Conservation (phyloP, 2,329 filamentous ascomycete genomes). For the Penicillium sp. region DNA sequence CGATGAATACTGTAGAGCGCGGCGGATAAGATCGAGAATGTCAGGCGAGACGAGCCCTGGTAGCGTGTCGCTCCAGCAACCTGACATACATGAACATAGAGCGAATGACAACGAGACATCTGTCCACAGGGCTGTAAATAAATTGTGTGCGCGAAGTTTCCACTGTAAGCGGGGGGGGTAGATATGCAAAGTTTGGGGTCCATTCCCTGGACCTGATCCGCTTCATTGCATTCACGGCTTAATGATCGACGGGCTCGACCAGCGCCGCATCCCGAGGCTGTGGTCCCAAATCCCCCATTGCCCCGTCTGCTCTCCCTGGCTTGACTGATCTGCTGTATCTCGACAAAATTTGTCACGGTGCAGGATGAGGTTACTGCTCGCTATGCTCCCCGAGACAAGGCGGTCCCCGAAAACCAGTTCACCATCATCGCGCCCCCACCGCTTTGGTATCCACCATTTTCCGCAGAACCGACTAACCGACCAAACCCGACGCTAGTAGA, state of each 20-base stretch:
- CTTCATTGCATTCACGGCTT: neutral
- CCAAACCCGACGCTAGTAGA: neutral
- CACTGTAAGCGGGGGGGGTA: neutral
- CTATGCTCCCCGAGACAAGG: neutral
- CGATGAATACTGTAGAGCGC: slow-evolving; percentile 27
- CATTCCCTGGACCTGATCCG: neutral
- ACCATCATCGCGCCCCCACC: neutral
- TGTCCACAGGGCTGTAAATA: neutral
- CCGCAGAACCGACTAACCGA: neutral
- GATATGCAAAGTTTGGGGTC: neutral
- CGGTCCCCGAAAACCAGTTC: neutral
- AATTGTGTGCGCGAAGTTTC: neutral
- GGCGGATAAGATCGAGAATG: slow-evolving; percentile 35
- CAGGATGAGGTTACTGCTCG: too few relatives aligned
- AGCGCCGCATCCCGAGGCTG: neutral
- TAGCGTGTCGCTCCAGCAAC: slow-evolving; percentile 3
- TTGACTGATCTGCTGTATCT: neutral
- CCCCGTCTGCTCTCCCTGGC: neutral
- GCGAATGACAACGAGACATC: neutral
- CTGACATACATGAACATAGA: neutral
- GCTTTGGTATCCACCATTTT: neutral
- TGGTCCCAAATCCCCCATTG: neutral
- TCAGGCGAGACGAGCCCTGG: slow-evolving; percentile 10
- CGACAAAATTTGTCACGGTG: neutral
- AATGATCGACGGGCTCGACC: neutral